phyloP scores from a whole-genome alignment of 306 rosid species.

The Trichosanthes truncata region DNA sequence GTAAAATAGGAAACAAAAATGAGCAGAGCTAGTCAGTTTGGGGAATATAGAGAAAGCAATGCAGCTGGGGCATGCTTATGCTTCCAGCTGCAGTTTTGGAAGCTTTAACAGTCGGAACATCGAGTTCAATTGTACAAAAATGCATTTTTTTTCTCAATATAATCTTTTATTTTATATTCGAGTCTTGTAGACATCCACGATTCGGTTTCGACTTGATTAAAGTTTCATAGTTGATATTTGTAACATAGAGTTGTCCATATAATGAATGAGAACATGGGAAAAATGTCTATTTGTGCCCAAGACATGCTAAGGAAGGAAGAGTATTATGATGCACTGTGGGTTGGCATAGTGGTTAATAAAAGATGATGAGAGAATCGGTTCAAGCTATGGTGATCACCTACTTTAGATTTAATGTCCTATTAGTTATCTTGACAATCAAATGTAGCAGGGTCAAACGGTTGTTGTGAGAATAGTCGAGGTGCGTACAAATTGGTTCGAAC shows the following conservation, averaged over 20 bases:
- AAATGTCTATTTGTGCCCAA: neutral
- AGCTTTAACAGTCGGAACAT: neutral
- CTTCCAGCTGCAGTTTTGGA: conserved; percentile 11
- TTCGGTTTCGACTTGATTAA: neutral
- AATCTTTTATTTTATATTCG: neutral
- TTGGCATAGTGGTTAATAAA: no score
- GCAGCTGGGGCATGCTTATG: neutral
- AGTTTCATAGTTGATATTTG: neutral
- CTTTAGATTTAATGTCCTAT: no score
- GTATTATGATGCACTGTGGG: no score
- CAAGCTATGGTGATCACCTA: no score
- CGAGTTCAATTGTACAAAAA: conserved; percentile 11
- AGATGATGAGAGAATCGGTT: no score
- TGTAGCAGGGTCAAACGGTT: no score
- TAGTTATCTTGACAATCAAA: no score
- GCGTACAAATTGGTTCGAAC: no score
- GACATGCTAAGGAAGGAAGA: neutral
- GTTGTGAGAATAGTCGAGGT: no score
- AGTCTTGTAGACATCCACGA: neutral
- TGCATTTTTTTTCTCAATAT: neutral
- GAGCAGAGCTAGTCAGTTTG: conserved; percentile 1
- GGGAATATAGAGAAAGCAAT: neutral
- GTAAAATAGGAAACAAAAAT: conserved; percentile 6
- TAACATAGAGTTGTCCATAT: neutral
- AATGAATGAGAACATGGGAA: neutral